These are phyloP conservation scores for Penicillium dipodomyicola DNA, from an alignment of 495 filamentous ascomycete species.

Conservation along the genomic window DNA sequence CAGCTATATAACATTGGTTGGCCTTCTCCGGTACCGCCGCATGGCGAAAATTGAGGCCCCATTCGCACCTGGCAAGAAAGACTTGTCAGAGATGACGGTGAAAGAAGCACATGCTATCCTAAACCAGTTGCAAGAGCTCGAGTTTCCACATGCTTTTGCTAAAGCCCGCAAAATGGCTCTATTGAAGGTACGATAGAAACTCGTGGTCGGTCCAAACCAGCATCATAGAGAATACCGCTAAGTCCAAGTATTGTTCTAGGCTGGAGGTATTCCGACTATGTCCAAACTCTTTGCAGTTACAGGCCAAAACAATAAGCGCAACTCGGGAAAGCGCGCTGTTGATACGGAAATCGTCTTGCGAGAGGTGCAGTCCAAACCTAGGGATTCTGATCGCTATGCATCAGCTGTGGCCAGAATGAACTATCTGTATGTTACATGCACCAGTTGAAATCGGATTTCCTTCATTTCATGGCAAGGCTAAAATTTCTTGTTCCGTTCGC, in stretches of 20 bases:
- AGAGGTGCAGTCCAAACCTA: slow-evolving; percentile 30
- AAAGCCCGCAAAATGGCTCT: slow-evolving; percentile 30
- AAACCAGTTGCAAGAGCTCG: slow-evolving; percentile 27
- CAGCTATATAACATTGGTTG: slow-evolving; percentile 12
- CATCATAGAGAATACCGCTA: background rate
- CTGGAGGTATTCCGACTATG: slow-evolving; percentile 39
- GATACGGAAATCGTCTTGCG: slow-evolving; percentile 34
- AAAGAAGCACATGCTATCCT: slow-evolving; percentile 33
- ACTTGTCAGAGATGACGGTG: slow-evolving; percentile 32
- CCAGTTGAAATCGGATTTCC: background rate
- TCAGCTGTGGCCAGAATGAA: slow-evolving; percentile 47
- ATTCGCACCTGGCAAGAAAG: slow-evolving; percentile 19
- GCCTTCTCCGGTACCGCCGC: slow-evolving; percentile 20
- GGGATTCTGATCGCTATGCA: slow-evolving; percentile 29
- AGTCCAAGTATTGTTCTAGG: slow-evolving; percentile 16
- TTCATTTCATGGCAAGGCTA: background rate
- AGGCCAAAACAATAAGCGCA: slow-evolving; percentile 32
- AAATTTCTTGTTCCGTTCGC: background rate
- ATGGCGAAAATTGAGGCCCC: slow-evolving; percentile 13
- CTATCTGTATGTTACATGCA: slow-evolving; percentile 30
- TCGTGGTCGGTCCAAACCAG: background rate
- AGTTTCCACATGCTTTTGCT: slow-evolving; percentile 31
- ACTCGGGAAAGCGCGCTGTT: slow-evolving; percentile 29
- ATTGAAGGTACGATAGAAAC: slow-evolving; percentile 26
- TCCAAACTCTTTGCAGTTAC: slow-evolving; percentile 37